These are phyloP conservation scores for Friedmanniomyces simplex DNA, from an alignment of 495 filamentous ascomycete species.

Conservation along the genomic window DNA sequence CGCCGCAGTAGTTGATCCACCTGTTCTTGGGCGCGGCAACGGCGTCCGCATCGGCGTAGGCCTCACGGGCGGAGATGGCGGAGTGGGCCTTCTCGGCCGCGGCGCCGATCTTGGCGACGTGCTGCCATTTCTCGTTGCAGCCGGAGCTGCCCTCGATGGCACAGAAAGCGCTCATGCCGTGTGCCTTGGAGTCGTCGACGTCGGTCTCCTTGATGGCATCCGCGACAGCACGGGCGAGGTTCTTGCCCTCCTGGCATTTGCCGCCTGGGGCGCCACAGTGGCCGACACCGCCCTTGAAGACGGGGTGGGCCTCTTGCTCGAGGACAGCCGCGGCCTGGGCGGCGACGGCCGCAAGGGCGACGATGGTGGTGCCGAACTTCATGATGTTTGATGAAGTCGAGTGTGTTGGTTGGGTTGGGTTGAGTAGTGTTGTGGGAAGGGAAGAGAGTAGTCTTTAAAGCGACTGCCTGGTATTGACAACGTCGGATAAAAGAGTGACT, in stretches of 20 bases:
- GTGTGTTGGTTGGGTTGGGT: not conserved
- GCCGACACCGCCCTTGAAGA: conserved; percentile 4
- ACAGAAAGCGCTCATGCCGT: conserved; percentile 8
- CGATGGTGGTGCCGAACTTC: conserved; percentile 10
- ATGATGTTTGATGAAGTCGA: conserved; percentile 11
- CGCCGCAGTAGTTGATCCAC: conserved; percentile 4
- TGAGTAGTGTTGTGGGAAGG: not conserved
- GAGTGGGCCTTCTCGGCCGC: conserved; percentile 2
- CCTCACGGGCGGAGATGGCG: conserved; percentile 4
- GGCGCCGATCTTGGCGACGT: conserved; percentile 1
- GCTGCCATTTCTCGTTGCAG: conserved; percentile 1
- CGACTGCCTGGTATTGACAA: not conserved
- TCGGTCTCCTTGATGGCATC: not conserved
- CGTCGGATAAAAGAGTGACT: conserved; percentile 16
- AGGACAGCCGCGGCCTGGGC: conserved; percentile 12
- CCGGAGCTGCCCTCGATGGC: not conserved
- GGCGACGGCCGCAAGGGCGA: conserved; percentile 7
- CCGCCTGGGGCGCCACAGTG: conserved; percentile 4
- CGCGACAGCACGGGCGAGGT: conserved; percentile 3
- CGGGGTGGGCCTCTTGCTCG: not conserved
- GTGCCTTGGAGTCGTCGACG: not conserved
- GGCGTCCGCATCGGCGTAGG: conserved; percentile 9
- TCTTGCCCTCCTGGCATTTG: not conserved
- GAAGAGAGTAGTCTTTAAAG: conserved; percentile 1
- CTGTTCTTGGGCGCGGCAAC: not conserved